Base-by-base conservation (phyloP, 176 grass and related monocot species). In the Eremochloa ophiuroides region DNA sequence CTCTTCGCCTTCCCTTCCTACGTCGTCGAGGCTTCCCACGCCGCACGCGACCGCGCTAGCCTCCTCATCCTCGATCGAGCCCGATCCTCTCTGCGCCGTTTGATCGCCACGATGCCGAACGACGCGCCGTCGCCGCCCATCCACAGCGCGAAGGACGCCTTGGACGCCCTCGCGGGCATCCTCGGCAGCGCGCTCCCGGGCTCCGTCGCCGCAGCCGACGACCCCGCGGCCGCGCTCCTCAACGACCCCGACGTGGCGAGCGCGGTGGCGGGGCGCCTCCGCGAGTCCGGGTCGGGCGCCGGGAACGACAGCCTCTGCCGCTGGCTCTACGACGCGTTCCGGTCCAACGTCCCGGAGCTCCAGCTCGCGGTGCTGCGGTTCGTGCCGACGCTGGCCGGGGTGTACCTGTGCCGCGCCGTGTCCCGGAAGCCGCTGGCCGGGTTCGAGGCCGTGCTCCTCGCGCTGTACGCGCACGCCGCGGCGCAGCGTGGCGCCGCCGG, bases 261-360 rank as follows among this genome's bases (percentile, higher is more conserved):
- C 30, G 79, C 71, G 13, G 88, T 95, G 34, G 23, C 82, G 27
- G 13, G 8, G 6, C 90, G 82, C 53, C 86, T 98, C 23, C 75
- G 84, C 7, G 53, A 30, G 7, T 59, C 82, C 3, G 75, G 28
- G 1, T 91, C 93, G 7, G 88, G 96, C 9, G 77, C 85, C 7
- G 88, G 96, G 11, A 80, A 80, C 10, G 88, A 99, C 73, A 58
- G 77, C 16, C 39, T 99, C 60, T 93, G 91, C 75, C 85, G 93
- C 41, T 91, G 96, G 93, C 90, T 99, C 84, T 99, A 99, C 61
- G 87, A 95, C 62, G 80, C 88, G 10, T 99, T 99, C 62, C 88
- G 93, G 22, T 83, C 93, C 29, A 80, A 56, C 47, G 46, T 86
- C 71, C 71, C 88, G 2, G 87, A 62, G 61, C 86, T 98, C 23